These are phyloP conservation scores for Rhynchospora pubera DNA, from an alignment of 176 grass and related monocot species.

Conservation along the genomic window DNA sequence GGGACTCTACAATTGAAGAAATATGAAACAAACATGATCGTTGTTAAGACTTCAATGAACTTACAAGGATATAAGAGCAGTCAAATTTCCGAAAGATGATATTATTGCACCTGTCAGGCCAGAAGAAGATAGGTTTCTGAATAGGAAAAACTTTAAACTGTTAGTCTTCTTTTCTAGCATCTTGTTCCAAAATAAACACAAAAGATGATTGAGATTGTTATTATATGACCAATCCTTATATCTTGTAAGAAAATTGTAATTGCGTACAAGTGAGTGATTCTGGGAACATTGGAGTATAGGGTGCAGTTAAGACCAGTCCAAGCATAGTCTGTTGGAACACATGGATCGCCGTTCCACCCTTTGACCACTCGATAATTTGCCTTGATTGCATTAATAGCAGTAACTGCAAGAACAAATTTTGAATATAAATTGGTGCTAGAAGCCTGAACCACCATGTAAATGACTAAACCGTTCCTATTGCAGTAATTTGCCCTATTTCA, in stretches of 20 bases:
- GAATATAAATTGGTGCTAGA: too few relatives aligned
- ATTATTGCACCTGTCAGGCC: slow-evolving; percentile 16
- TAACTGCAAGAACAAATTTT: not conserved
- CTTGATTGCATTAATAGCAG: slow-evolving; percentile 29
- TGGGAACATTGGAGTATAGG: slow-evolving; percentile 2
- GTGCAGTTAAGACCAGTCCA: slow-evolving; percentile 30
- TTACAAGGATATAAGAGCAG: slow-evolving; percentile 26
- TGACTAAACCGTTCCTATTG: too few relatives aligned
- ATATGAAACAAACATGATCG: too few relatives aligned
- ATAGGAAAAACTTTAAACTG: too few relatives aligned
- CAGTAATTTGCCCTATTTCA: too few relatives aligned
- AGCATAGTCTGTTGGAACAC: not conserved
- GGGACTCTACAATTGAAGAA: too few relatives aligned
- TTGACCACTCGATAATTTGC: slow-evolving; percentile 21
- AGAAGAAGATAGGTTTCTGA: slow-evolving; percentile 22
- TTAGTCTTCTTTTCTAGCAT: too few relatives aligned
- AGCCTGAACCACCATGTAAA: too few relatives aligned
- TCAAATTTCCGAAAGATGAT: slow-evolving; percentile 25
- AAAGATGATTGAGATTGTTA: too few relatives aligned
- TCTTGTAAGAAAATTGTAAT: too few relatives aligned
- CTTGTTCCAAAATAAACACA: too few relatives aligned
- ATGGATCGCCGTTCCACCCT: slow-evolving; percentile 37
- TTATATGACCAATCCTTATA: too few relatives aligned
- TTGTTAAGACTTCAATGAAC: not conserved
- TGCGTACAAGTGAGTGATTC: slow-evolving; percentile 21